Conservation (phyloP, 2,329 filamentous ascomycete species). For the Ceratocystiopsis brevicomis region DNA sequence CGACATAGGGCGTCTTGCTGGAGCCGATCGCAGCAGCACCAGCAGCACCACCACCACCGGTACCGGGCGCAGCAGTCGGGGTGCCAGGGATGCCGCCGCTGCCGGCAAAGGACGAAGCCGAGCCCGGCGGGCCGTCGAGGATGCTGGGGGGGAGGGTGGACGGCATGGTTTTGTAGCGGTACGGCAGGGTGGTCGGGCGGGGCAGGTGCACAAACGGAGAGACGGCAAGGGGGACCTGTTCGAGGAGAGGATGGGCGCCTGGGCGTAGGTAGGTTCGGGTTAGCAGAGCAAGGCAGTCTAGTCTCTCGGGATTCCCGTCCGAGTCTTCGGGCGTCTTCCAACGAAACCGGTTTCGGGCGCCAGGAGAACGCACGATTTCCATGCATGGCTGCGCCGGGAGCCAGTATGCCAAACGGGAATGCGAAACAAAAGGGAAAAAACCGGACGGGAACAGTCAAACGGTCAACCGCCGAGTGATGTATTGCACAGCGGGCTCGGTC, state of each 20-base stretch:
- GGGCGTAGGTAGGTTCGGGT: background rate
- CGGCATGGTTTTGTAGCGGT: slow-evolving; percentile 83
- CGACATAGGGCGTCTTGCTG: slow-evolving; percentile 48
- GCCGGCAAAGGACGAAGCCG: slow-evolving; percentile 12
- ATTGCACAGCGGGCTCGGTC: too few relatives aligned
- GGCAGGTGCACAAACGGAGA: slow-evolving; percentile 88
- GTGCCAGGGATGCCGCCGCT: slow-evolving; percentile 5
- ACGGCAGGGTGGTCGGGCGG: slow-evolving; percentile 75
- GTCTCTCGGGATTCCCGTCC: too few relatives aligned
- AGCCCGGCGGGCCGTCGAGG: slow-evolving; percentile 21
- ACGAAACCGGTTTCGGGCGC: too few relatives aligned
- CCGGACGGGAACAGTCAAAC: background rate
- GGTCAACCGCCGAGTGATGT: too few relatives aligned
- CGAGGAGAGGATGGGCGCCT: slow-evolving; percentile 72
- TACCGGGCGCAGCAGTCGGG: too few relatives aligned
- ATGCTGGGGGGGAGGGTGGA: slow-evolving; percentile 63
- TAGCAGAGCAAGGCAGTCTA: background rate
- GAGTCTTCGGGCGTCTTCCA: too few relatives aligned
- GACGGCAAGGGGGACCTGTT: slow-evolving; percentile 82
- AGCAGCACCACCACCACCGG: too few relatives aligned
- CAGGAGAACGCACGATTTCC: slow-evolving; percentile 5
- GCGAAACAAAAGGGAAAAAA: background rate
- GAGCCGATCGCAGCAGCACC: too few relatives aligned
- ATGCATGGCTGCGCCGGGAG: slow-evolving; percentile 3
- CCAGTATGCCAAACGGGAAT: too few relatives aligned